Evolutionary conservation across 805 yeast genomes (phyloP).

Genomic region (Torulaspora maleeae): DNA sequence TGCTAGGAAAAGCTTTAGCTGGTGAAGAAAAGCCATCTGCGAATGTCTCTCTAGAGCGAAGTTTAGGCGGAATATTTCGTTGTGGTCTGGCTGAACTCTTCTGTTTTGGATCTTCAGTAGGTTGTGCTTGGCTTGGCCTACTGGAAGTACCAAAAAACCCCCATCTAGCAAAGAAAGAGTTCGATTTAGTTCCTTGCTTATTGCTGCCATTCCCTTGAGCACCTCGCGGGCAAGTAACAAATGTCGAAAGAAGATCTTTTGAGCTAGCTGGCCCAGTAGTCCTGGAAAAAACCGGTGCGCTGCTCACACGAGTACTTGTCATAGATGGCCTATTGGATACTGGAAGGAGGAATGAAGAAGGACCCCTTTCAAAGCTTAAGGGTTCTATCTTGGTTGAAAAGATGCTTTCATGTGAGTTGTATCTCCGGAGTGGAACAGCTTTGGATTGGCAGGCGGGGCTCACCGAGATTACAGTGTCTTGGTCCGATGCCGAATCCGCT

Average conservation of each 20-base stretch:
- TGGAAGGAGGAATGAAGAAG: slow-evolving; percentile 11
- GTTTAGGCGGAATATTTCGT: neutral
- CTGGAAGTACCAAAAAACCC: slow-evolving; percentile 11
- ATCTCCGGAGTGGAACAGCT: slow-evolving; percentile 26
- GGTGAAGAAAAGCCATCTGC: neutral
- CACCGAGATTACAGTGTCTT: slow-evolving; percentile 25
- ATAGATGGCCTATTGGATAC: slow-evolving; percentile 9
- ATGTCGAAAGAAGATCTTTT: slow-evolving; percentile 10
- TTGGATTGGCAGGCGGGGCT: slow-evolving; percentile 12
- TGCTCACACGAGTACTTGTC: slow-evolving; percentile 12
- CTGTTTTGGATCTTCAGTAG: neutral
- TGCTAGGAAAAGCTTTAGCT: neutral
- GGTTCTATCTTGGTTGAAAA: slow-evolving; percentile 20
- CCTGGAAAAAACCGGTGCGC: slow-evolving; percentile 13
- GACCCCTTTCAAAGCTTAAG: neutral
- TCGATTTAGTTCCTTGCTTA: neutral
- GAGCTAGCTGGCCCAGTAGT: slow-evolving; percentile 9
- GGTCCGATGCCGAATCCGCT: slow-evolving; percentile 20
- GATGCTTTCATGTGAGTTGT: slow-evolving; percentile 35
- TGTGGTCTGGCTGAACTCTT: neutral
- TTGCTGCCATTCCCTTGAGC: neutral
- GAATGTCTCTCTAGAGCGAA: neutral
- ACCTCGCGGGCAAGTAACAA: slow-evolving; percentile 6
- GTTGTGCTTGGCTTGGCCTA: neutral
- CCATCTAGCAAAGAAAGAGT: slow-evolving; percentile 22